phyloP scores from a whole-genome alignment of 2,329 filamentous ascomycete species.

The Arthrobotrys iridis region DNA sequence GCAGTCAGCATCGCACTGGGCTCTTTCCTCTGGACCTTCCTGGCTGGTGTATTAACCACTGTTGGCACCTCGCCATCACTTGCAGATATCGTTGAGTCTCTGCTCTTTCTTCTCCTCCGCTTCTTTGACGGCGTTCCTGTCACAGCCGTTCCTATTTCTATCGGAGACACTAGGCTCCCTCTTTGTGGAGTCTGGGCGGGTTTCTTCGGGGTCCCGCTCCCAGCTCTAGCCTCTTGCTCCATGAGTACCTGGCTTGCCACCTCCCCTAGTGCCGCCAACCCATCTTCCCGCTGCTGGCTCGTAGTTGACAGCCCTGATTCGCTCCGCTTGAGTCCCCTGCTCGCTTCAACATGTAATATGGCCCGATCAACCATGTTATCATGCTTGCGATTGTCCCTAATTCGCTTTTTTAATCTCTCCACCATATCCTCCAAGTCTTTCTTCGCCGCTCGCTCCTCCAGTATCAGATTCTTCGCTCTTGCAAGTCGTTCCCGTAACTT shows the following conservation, averaged over 20 bases:
- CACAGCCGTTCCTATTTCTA: constrained; percentile 49
- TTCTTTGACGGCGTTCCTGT: constrained; percentile 50
- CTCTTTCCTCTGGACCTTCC: constrained; percentile 54
- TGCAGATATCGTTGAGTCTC: constrained; percentile 57
- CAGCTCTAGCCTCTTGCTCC: constrained; percentile 53
- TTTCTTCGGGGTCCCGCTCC: constrained; percentile 31
- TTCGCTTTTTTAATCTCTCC: constrained; percentile 56
- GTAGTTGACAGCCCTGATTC: constrained; percentile 37
- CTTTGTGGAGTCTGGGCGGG: constrained; percentile 4
- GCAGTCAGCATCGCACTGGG: constrained; percentile 20
- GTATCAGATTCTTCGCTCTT: constrained; percentile 47
- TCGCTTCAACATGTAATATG: constrained; percentile 38
- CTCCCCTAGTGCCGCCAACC: constrained; percentile 56
- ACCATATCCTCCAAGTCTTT: constrained; percentile 57
- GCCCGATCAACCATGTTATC: constrained; percentile 53
- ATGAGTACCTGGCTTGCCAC: constrained; percentile 57
- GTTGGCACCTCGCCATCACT: constrained; percentile 54
- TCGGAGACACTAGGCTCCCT: constrained; percentile 53
- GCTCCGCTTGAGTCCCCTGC: constrained; percentile 44
- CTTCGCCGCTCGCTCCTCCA: constrained; percentile 40
- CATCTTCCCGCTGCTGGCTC: constrained; percentile 54
- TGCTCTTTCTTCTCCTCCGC: constrained; percentile 54
- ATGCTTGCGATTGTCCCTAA: constrained; percentile 57
- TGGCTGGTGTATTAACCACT: constrained; percentile 52
- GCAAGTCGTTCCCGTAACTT: constrained; percentile 43